Evolutionary conservation across 768 basidiomycete genomes (phyloP).

Genomic region (Podaxis carcinomalis): DNA sequence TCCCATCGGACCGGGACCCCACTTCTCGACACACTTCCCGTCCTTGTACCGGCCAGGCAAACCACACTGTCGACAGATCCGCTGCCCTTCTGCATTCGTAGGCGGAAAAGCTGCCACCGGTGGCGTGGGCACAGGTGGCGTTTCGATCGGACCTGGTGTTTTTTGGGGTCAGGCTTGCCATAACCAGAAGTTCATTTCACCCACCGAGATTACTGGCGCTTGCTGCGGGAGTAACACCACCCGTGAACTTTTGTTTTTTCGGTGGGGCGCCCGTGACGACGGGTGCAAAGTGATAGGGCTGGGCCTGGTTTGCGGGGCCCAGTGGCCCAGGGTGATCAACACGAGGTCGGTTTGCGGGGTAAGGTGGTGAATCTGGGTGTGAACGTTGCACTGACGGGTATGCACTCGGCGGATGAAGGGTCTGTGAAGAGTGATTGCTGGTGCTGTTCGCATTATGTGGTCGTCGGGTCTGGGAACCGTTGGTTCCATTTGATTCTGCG

Average conservation of each 20-base stretch:
- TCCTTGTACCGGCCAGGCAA: conserved; percentile 76
- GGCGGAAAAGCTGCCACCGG: conserved; percentile 33
- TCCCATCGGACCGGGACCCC: conserved; percentile 81
- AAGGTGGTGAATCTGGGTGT: conserved; percentile 11
- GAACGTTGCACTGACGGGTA: conserved; percentile 10
- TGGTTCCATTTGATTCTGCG: conserved; percentile 20
- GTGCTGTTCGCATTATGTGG: neutral
- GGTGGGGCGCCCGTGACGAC: conserved; percentile 69
- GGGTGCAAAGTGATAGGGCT: conserved; percentile 61
- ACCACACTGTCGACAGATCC: conserved; percentile 76
- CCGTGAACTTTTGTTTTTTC: conserved; percentile 55
- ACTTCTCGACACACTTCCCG: conserved; percentile 83
- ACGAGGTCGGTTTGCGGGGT: conserved; percentile 13
- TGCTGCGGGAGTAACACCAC: conserved; percentile 14
- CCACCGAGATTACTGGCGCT: conserved; percentile 10
- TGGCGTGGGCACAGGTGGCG: conserved; percentile 19
- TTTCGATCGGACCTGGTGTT: conserved; percentile 10
- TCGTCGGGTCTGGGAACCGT: neutral
- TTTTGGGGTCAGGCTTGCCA: neutral
- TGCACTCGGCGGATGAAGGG: neutral
- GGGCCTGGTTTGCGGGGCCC: conserved; percentile 25
- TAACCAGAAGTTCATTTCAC: neutral
- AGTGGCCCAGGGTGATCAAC: conserved; percentile 13
- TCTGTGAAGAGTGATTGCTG: neutral
- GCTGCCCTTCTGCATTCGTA: conserved; percentile 60